Percentiles rank a stretch among this genome's conserved stretches.
These are phyloP conservation scores for Trifolium pratense DNA, from an alignment of 306 rosid species.

Conservation along the genomic window DNA sequence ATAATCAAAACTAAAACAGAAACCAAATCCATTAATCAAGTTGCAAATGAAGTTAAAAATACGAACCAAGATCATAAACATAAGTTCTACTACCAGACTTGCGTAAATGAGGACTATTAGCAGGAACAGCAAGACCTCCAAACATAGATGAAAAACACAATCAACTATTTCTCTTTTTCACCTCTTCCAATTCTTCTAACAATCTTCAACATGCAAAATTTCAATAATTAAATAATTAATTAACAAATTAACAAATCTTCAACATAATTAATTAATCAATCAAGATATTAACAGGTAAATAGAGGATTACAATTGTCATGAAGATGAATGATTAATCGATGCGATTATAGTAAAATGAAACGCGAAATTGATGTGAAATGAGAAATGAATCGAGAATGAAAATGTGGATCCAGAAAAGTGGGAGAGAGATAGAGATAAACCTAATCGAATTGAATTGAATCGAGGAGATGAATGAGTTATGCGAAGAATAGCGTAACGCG, in stretches of 20 bases:
- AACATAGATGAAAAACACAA: conserved; percentile 74
- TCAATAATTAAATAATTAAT: background rate
- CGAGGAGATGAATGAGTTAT: background rate
- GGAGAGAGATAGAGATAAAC: conserved; percentile 37
- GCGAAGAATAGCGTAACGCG: conserved; percentile 46
- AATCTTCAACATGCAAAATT: conserved; percentile 53
- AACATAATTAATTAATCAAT: background rate
- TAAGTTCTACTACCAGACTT: conserved; percentile 94
- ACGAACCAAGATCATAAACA: conserved; percentile 78
- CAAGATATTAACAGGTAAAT: background rate
- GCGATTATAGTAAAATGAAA: background rate
- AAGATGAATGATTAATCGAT: too few relatives aligned
- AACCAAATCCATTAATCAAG: conserved; percentile 4
- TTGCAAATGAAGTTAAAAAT: too few relatives aligned
- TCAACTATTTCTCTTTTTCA: conserved; percentile 35
- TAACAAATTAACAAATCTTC: too few relatives aligned
- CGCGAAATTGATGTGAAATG: background rate
- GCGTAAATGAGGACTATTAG: conserved; percentile 88
- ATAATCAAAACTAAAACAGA: conserved; percentile 16
- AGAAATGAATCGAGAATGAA: conserved; percentile 35
- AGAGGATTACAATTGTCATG: background rate
- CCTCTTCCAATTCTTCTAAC: conserved; percentile 36
- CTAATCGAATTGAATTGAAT: conserved; percentile 41
- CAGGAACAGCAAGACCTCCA: conserved; percentile 66
- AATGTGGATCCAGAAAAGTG: conserved; percentile 31